Evolutionary conservation across 2,329 filamentous ascomycete genomes (phyloP), one percentile per base, ranked within the genome.

Genomic region (Trichoderma sp.): DNA sequence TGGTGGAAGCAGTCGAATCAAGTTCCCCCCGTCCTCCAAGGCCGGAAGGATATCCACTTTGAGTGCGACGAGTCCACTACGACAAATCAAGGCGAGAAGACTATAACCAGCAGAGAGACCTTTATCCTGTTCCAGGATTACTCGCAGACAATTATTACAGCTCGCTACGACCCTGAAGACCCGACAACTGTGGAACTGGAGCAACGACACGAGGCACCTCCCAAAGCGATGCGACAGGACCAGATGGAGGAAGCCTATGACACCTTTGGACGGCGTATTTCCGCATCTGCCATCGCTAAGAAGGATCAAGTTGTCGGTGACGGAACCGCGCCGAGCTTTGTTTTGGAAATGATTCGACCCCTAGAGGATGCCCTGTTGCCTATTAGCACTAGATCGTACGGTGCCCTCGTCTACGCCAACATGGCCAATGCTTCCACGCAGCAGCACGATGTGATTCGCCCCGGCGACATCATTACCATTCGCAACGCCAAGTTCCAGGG

Each of bases 71-170:
- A 97, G 76, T 88, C 89, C 1, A 89, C 86, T 7, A 86, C 90
- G 15, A 85, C 86, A 12, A 89, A 89, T 71, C 87, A 89, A 15
- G 90, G 90, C 32, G 89, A 91, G 29, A 90, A 89, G 76, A 88
- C 88, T 0, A 86, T 85, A 1, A 82, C 97, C 22, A 92, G 90
- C 7, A 94, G 94, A 71, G 89, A 94, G 69, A 85, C 97, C 50
- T 95, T 91, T 73, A 83, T 98, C n/a, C 81, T 99, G 9, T 99
- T 92, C 81, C 90, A 93, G 74, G 95, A 99, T 80, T 99, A 99
- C 78, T 97, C 94, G 19, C 95, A 98, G 77, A 98, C 94, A 0
- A 85, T 96, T 71, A 87, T 99, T 74, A 93, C 90, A 0, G 91
- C 90, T 19, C 89, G 86, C 60, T 98, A 91, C 77, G 92, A 97